phyloP scores from a whole-genome alignment of 2,329 filamentous ascomycete genomes.

The Hymenoscyphus fraxineus region DNA sequence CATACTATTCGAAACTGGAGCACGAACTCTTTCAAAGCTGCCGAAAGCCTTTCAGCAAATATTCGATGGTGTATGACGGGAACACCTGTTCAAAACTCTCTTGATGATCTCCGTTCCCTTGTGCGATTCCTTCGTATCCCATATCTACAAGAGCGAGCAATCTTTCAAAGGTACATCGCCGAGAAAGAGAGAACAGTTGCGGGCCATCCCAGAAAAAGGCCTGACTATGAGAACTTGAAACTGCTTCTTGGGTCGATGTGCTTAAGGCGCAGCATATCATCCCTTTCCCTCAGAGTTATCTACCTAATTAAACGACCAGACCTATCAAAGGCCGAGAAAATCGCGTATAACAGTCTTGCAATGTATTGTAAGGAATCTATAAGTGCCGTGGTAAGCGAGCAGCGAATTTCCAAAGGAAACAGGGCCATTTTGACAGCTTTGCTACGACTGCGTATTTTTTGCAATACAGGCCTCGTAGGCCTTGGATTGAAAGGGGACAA shows the following conservation, averaged over 20 bases:
- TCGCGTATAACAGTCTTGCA: slow-evolving; percentile 36
- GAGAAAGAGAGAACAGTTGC: slow-evolving; percentile 15
- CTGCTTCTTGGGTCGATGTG: slow-evolving; percentile 39
- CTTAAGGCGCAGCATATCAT: slow-evolving; percentile 42
- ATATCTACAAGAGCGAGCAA: slow-evolving; percentile 11
- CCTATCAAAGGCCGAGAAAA: slow-evolving; percentile 22
- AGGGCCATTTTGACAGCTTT: slow-evolving; percentile 12
- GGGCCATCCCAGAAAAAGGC: not conserved
- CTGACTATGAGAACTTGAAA: slow-evolving; percentile 34
- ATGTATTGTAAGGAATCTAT: slow-evolving; percentile 12
- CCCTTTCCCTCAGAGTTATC: not conserved
- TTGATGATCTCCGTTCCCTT: slow-evolving; percentile 34
- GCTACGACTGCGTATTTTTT: slow-evolving; percentile 15
- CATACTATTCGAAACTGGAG: slow-evolving; percentile 48
- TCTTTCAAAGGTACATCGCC: slow-evolving; percentile 16
- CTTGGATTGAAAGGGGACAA: not conserved
- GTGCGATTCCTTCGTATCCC: slow-evolving; percentile 23
- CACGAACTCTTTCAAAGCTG: slow-evolving; percentile 44
- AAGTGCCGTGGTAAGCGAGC: not conserved
- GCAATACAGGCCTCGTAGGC: slow-evolving; percentile 20
- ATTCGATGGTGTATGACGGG: slow-evolving; percentile 37
- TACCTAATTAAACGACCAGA: slow-evolving; percentile 35
- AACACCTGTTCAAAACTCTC: slow-evolving; percentile 33
- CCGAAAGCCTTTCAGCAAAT: slow-evolving; percentile 40
- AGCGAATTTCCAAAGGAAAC: not conserved